These are phyloP conservation scores for Diaporthe citriasiana DNA, from an alignment of 2,329 filamentous ascomycete genomes.

Conservation along the genomic window DNA sequence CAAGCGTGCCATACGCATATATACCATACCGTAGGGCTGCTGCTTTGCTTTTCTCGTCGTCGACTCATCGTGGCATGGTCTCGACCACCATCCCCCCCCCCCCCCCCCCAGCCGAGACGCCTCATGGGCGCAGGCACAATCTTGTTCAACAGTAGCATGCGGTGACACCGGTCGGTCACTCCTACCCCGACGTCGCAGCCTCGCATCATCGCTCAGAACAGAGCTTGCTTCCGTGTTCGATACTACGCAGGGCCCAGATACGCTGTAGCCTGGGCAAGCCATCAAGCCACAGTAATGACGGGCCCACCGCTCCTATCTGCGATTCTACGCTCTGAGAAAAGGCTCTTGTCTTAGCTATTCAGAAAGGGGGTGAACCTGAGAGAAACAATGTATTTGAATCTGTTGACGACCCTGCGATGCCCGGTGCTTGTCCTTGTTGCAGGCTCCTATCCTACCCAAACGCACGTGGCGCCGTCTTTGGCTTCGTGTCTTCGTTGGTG, in stretches of 20 bases:
- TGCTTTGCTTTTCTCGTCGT: not conserved
- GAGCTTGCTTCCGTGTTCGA: not conserved
- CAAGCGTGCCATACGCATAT: not conserved
- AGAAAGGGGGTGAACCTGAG: not conserved
- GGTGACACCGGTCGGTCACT: not conserved
- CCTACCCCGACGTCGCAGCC: conserved; percentile 17
- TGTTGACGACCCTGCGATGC: not conserved
- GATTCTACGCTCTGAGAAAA: not conserved
- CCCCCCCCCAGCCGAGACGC: not conserved
- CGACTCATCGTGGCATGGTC: not conserved
- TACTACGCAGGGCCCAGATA: not conserved
- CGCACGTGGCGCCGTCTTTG: not conserved
- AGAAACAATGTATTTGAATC: not conserved
- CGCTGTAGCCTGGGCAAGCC: not conserved
- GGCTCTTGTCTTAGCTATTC: not conserved
- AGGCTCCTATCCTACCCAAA: not conserved
- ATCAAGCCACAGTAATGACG: too few species aligned
- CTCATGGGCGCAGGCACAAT: not conserved
- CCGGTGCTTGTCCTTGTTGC: not conserved
- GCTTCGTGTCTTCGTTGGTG: too few species aligned
- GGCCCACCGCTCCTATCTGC: not conserved
- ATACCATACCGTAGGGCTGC: not conserved
- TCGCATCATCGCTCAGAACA: not conserved
- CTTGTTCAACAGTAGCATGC: not conserved
- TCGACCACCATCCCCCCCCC: not conserved